These are phyloP conservation scores for Coniochaeta prunicola DNA, from an alignment of 2,329 filamentous ascomycete species.

Conservation along the genomic window DNA sequence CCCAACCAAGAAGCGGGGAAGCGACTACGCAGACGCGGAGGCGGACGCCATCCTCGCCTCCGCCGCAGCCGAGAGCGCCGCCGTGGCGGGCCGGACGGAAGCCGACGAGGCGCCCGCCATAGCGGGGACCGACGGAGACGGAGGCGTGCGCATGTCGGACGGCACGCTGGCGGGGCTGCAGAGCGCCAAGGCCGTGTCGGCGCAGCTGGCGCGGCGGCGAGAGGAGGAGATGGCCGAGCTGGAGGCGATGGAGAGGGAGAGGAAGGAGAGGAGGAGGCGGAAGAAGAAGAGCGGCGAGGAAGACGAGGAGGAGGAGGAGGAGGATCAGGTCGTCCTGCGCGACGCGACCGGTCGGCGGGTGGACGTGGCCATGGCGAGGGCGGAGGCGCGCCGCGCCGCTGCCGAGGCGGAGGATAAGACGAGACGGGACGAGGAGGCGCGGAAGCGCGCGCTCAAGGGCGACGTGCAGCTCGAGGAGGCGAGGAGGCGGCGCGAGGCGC, in stretches of 20 bases:
- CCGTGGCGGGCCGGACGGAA: slow-evolving; percentile 38
- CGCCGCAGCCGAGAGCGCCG: slow-evolving; percentile 59
- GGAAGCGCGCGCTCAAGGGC: slow-evolving; percentile 67
- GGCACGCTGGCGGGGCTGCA: slow-evolving; percentile 85
- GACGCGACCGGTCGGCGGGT: slow-evolving; percentile 93
- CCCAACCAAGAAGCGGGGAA: slow-evolving; percentile 8
- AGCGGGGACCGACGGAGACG: slow-evolving; percentile 36
- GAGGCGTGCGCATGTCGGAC: slow-evolving; percentile 68
- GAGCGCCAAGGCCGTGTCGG: slow-evolving; percentile 69
- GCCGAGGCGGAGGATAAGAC: slow-evolving; percentile 66
- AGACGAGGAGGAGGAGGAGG: slow-evolving; percentile 31
- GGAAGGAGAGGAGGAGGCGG: slow-evolving; percentile 22
- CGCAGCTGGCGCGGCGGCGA: slow-evolving; percentile 54
- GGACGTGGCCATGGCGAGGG: slow-evolving; percentile 84
- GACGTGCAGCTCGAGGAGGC: slow-evolving; percentile 74
- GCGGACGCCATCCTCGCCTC: slow-evolving; percentile 74
- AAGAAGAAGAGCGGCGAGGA: slow-evolving; percentile 33
- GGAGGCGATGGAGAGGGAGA: slow-evolving; percentile 16
- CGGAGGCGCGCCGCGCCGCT: slow-evolving; percentile 64
- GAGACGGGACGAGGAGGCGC: slow-evolving; percentile 42
- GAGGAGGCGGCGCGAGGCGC: slow-evolving; percentile 53
- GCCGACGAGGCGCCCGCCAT: slow-evolving; percentile 33
- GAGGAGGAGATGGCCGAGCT: slow-evolving; percentile 23
- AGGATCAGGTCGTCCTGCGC: slow-evolving; percentile 82
- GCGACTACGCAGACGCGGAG: slow-evolving; percentile 44